phyloP scores from a whole-genome alignment of 176 grass and related monocot species.

The Oryza meyeriana region DNA sequence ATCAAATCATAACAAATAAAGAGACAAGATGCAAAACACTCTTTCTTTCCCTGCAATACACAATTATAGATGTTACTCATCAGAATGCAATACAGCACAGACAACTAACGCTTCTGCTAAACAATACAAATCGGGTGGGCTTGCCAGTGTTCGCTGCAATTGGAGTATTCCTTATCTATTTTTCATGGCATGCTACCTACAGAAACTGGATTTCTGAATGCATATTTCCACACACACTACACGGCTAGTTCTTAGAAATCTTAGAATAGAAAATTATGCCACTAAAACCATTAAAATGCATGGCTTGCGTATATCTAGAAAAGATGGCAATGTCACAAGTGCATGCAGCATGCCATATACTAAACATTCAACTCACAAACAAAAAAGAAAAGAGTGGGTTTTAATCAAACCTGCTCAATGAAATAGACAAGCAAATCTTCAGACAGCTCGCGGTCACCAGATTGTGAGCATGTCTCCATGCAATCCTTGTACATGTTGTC shows the following conservation, averaged over 20 bases:
- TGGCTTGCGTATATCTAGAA: not conserved
- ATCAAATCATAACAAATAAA: slow-evolving; percentile 98
- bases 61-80: slow-evolving; percentile 4
- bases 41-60: slow-evolving; percentile 94
- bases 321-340: not conserved
- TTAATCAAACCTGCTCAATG: slow-evolving; percentile 74
- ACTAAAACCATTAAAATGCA: slow-evolving; percentile 6
- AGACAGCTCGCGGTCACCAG: slow-evolving; percentile 80
- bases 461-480: slow-evolving; percentile 99
- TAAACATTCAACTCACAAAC: not conserved
- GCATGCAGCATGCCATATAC: not conserved
- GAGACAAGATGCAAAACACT: slow-evolving; percentile 97
- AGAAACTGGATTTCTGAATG: not conserved
- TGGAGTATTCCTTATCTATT: slow-evolving; percentile 1
- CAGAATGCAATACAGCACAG: slow-evolving; percentile 7
- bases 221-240: not conserved
- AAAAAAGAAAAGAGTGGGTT: not conserved
- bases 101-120: not conserved
- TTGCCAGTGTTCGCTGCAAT: not conserved
- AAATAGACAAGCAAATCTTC: slow-evolving; percentile 97
- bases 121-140: not conserved
- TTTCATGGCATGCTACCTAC: not conserved
- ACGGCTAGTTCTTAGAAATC: not conserved
- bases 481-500: slow-evolving; percentile 98
- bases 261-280: not conserved